phyloP scores from a whole-genome alignment of 1,284 basidiomycete species.

The Sphagnurus paluster region DNA sequence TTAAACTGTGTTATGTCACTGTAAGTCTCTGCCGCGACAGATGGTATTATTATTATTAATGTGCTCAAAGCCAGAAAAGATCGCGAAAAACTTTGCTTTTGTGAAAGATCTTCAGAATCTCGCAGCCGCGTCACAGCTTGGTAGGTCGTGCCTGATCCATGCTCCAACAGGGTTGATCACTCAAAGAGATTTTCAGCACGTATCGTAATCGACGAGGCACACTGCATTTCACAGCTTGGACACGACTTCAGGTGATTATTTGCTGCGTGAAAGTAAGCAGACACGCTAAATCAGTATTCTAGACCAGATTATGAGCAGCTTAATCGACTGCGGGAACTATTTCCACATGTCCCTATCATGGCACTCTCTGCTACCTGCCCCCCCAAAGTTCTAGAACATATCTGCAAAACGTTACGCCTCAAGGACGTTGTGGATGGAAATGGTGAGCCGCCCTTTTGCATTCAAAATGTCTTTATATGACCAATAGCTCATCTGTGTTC shows the following conservation, averaged over 20 bases:
- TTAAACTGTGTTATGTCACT: slow-evolving; percentile 85
- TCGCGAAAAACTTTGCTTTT: slow-evolving; percentile 78
- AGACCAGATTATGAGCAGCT: slow-evolving; percentile 87
- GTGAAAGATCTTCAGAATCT: slow-evolving; percentile 66
- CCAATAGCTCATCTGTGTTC: not conserved
- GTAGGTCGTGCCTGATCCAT: slow-evolving; percentile 35
- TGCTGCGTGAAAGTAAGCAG: slow-evolving; percentile 19
- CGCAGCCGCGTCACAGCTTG: slow-evolving; percentile 59
- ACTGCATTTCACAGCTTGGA: slow-evolving; percentile 81
- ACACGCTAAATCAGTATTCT: slow-evolving; percentile 1
- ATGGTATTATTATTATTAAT: not conserved
- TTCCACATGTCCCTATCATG: slow-evolving; percentile 80
- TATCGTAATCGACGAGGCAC: slow-evolving; percentile 86
- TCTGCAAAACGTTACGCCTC: slow-evolving; percentile 75
- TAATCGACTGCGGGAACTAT: slow-evolving; percentile 67
- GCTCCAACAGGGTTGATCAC: not conserved
- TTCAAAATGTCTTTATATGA: not conserved
- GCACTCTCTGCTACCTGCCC: slow-evolving; percentile 89
- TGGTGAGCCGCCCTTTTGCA: slow-evolving; percentile 41
- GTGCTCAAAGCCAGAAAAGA: slow-evolving; percentile 70
- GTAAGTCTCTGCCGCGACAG: slow-evolving; percentile 35
- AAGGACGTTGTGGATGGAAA: slow-evolving; percentile 61
- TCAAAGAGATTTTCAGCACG: slow-evolving; percentile 45
- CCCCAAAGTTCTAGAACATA: slow-evolving; percentile 75
- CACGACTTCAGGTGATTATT: slow-evolving; percentile 52